Evolutionary conservation across 2,329 filamentous ascomycete species (phyloP).

Genomic region (Chaetothyriales sp.): DNA sequence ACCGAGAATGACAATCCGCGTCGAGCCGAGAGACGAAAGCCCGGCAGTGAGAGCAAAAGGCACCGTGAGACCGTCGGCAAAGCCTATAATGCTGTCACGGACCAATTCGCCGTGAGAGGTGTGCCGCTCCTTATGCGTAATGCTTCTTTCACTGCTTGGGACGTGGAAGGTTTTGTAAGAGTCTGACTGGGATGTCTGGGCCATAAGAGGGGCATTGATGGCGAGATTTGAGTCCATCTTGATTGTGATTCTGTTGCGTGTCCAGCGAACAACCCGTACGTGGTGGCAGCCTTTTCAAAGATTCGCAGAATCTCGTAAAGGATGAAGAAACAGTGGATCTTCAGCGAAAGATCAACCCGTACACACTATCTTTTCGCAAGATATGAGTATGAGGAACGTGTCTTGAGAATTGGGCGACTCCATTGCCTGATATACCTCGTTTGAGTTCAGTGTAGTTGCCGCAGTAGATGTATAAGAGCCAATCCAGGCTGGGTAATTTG

Average conservation of each 20-base stretch:
- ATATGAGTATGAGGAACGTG: neutral
- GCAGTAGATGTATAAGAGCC: neutral
- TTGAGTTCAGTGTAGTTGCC: neutral
- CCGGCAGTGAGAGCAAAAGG: constrained; percentile 66
- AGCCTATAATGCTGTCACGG: constrained; percentile 55
- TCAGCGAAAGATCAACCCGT: neutral
- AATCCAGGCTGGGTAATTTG: neutral
- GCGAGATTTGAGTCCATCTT: neutral
- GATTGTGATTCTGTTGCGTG: neutral
- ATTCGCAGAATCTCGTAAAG: neutral
- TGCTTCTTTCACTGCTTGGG: neutral
- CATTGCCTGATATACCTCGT: neutral
- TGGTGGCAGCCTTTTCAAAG: neutral
- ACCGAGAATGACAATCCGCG: constrained; percentile 54
- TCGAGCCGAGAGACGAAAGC: constrained; percentile 43
- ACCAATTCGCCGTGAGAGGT: neutral
- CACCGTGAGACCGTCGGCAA: constrained; percentile 67
- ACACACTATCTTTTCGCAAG: no score
- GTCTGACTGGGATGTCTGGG: neutral
- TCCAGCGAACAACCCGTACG: neutral
- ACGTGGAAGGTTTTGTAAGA: neutral
- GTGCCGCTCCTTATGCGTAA: constrained; percentile 1
- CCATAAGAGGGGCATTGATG: neutral
- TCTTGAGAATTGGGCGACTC: neutral
- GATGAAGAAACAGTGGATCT: neutral